Evolutionary conservation across 169 alveolate species (phyloP).

Genomic region (Besnoitia besnoiti): DNA sequence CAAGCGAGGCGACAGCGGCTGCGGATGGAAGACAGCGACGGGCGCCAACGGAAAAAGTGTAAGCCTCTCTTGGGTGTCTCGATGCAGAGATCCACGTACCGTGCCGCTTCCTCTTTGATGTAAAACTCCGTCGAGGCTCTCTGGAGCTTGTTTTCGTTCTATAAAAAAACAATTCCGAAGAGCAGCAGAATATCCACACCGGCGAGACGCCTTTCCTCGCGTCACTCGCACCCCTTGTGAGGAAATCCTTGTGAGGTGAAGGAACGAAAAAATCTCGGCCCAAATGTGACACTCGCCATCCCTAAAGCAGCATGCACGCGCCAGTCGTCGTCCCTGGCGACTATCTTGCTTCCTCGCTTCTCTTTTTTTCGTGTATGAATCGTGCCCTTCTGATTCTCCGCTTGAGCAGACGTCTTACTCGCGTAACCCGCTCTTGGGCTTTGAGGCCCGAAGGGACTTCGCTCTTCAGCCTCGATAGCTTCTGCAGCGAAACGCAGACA

Average conservation of each 20-base stretch:
- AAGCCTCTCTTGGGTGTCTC: not conserved
- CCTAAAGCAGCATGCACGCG: too few relatives aligned
- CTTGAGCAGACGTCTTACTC: not conserved
- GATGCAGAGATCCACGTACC: not conserved
- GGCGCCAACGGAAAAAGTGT: not conserved
- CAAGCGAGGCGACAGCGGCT: not conserved
- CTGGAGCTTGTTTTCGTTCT: constrained; percentile 14
- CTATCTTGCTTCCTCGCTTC: too few relatives aligned
- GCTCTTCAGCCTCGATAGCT: constrained; percentile 5
- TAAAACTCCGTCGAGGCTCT: not conserved
- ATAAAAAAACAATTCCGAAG: not conserved
- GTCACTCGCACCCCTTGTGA: not conserved
- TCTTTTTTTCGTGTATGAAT: too few relatives aligned
- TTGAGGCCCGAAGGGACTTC: not conserved
- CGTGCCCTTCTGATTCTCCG: not conserved
- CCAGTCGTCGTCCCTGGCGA: too few relatives aligned
- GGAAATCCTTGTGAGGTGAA: not conserved
- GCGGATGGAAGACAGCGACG: not conserved
- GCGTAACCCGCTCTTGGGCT: not conserved
- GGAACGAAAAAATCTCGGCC: not conserved
- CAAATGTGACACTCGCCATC: too few relatives aligned
- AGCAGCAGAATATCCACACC: too few relatives aligned
- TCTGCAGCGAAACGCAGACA: too few relatives aligned
- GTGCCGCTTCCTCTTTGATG: not conserved
- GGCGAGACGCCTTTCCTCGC: not conserved